Evolutionary conservation across 768 basidiomycete genomes (phyloP).

Genomic region (Tylopilus sp.): DNA sequence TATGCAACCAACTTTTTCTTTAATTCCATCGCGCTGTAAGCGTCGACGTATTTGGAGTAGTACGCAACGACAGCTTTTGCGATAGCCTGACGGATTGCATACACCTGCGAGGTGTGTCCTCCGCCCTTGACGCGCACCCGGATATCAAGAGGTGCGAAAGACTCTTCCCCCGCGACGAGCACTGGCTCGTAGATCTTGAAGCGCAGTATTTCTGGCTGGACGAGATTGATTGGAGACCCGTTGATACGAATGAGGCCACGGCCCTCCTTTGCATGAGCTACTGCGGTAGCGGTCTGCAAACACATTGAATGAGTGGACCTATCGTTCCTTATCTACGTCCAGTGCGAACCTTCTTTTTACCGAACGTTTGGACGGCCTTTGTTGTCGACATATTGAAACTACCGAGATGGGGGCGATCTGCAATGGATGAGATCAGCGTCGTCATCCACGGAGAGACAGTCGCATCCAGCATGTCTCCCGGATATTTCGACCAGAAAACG

Average conservation of each 20-base stretch:
- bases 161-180: slow-evolving; percentile 88
- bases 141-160: slow-evolving; percentile 86
- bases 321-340: neutral
- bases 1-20: slow-evolving; percentile 98
- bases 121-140: slow-evolving; percentile 98
- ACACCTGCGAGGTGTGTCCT: slow-evolving; percentile 98
- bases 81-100: slow-evolving; percentile 98
- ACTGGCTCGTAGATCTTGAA: slow-evolving; percentile 98
- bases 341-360: slow-evolving; percentile 93
- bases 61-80: slow-evolving; percentile 97
- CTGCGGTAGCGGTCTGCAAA: slow-evolving; percentile 90
- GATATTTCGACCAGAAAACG: slow-evolving; percentile 20
- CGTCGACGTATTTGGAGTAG: slow-evolving; percentile 98
- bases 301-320: slow-evolving; percentile 1
- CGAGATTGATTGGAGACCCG: slow-evolving; percentile 92
- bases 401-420: slow-evolving; percentile 19
- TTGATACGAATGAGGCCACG: slow-evolving; percentile 96
- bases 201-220: slow-evolving; percentile 93
- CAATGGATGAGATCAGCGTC: slow-evolving; percentile 16
- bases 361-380: slow-evolving; percentile 98
- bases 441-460: slow-evolving; percentile 36
- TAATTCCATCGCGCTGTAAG: slow-evolving; percentile 93
- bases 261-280: slow-evolving; percentile 95
- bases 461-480: slow-evolving; percentile 39
- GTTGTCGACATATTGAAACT: slow-evolving; percentile 59